Conservation (phyloP, 2,329 filamentous ascomycete species). For the Laburnicola sp. region DNA sequence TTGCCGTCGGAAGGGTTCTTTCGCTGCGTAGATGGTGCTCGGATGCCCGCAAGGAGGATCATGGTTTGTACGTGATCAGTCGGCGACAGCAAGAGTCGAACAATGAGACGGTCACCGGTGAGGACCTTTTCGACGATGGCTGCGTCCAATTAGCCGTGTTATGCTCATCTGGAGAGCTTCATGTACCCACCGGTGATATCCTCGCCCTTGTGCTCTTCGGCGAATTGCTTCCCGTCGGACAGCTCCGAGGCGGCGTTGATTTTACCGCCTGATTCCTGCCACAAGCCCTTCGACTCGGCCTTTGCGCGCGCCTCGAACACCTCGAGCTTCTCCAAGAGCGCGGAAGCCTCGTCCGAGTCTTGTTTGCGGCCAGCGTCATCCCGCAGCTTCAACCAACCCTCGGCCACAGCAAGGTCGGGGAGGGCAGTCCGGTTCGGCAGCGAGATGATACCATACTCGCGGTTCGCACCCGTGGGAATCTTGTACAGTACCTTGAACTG, state of each 20-base stretch:
- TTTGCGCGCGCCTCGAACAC: slow-evolving; percentile 77
- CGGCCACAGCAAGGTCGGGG: slow-evolving; percentile 80
- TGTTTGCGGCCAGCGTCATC: slow-evolving; percentile 94
- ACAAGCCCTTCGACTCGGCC: slow-evolving; percentile 78
- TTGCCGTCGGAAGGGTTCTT: slow-evolving; percentile 76
- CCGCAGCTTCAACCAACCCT: slow-evolving; percentile 89
- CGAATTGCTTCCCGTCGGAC: slow-evolving; percentile 71
- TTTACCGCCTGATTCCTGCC: slow-evolving; percentile 65
- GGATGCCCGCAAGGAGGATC: slow-evolving; percentile 84
- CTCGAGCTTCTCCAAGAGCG: slow-evolving; percentile 76
- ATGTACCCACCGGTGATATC: slow-evolving; percentile 65
- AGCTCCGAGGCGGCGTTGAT: slow-evolving; percentile 84
- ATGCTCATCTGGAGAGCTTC: background rate
- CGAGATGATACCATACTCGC: slow-evolving; percentile 83
- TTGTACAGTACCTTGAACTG: slow-evolving; percentile 86
- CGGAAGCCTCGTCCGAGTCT: slow-evolving; percentile 72
- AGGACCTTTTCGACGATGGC: slow-evolving; percentile 84
- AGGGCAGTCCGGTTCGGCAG: slow-evolving; percentile 71
- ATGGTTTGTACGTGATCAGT: slow-evolving; percentile 88
- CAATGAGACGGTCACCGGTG: slow-evolving; percentile 85
- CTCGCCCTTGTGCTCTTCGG: slow-evolving; percentile 83
- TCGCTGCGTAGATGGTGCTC: slow-evolving; percentile 86
- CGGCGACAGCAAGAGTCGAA: slow-evolving; percentile 77
- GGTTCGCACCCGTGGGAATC: slow-evolving; percentile 73
- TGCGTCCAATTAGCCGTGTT: slow-evolving; percentile 25